phyloP scores from a whole-genome alignment of 2,329 filamentous ascomycete species.

The Epichloe brachyelytri region DNA sequence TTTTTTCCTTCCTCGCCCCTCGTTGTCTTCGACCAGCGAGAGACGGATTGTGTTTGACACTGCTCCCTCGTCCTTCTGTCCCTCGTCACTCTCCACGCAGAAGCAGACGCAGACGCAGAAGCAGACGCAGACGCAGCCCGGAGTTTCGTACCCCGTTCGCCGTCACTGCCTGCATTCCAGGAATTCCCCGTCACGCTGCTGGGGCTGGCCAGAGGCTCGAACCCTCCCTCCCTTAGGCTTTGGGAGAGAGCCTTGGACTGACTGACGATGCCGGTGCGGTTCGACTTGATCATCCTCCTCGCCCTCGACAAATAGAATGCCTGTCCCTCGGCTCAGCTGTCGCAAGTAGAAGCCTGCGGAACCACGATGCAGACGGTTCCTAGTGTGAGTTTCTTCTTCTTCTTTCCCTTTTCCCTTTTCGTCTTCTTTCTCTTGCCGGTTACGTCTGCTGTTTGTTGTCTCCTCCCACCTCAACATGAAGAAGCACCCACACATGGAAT shows the following conservation, averaged over 20 bases:
- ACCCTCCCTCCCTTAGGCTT: neutral
- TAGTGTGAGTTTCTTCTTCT: constrained; percentile 26
- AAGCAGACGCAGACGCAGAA: neutral
- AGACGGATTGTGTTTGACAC: too few species aligned
- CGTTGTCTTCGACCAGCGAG: too few species aligned
- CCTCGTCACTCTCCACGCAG: neutral
- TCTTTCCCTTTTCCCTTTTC: neutral
- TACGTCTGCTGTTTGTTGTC: neutral
- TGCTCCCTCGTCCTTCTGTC: neutral
- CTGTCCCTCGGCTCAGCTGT: constrained; percentile 21
- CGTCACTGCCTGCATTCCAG: neutral
- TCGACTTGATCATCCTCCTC: constrained; percentile 6
- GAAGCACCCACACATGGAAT: neutral
- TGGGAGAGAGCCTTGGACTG: neutral
- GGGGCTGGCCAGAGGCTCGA: neutral
- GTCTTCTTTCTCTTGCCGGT: neutral
- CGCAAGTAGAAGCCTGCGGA: constrained; percentile 26
- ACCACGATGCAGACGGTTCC: constrained; percentile 41
- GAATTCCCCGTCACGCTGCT: neutral
- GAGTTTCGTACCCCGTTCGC: neutral
- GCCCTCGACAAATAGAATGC: constrained; percentile 22
- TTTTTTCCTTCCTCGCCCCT: neutral
- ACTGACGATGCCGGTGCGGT: constrained; percentile 9
- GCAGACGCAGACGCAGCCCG: neutral
- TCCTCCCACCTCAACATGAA: neutral